A percentile compares a stretch with the other conserved stretches of the same genome.
These are phyloP conservation scores for Fraxinus angustifolia DNA, from an alignment of 305 asterid genomes.

Conservation along the genomic window DNA sequence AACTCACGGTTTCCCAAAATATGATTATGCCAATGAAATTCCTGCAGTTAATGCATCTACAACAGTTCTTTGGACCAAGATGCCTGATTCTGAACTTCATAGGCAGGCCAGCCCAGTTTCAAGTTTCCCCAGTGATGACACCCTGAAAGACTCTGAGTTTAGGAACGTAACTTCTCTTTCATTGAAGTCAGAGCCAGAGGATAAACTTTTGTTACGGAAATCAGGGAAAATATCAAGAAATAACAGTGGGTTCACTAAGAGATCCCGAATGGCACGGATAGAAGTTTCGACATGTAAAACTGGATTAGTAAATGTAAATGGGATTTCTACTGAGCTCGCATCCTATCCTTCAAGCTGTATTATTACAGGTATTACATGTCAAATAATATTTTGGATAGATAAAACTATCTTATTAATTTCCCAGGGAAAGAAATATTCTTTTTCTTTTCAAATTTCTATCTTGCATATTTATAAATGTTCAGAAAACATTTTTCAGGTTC, in stretches of 20 bases:
- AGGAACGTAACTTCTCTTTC: background rate
- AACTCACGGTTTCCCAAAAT: background rate
- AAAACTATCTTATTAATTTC: background rate
- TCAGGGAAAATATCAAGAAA: conserved; percentile 1
- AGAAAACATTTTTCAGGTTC: background rate
- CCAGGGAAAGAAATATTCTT: background rate
- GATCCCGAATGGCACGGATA: conserved; percentile 2
- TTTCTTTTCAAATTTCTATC: background rate
- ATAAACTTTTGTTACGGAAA: background rate
- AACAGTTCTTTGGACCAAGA: background rate
- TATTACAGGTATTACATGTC: background rate
- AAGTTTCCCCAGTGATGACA: background rate
- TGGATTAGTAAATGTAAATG: conserved; percentile 8
- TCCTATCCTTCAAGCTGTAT: background rate
- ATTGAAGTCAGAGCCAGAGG: conserved; percentile 1
- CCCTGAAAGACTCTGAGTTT: background rate
- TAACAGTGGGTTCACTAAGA: conserved; percentile 8
- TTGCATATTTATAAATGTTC: background rate
- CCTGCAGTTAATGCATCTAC: background rate
- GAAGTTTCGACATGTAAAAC: background rate
- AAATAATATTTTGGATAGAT: background rate
- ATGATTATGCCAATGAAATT: background rate
- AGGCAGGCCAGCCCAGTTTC: background rate
- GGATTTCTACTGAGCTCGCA: conserved; percentile 7
- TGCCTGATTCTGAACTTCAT: conserved; percentile 6